Base-by-base conservation (phyloP, 306 rosid genomes). In the Pterocarpus macrocarpus region DNA sequence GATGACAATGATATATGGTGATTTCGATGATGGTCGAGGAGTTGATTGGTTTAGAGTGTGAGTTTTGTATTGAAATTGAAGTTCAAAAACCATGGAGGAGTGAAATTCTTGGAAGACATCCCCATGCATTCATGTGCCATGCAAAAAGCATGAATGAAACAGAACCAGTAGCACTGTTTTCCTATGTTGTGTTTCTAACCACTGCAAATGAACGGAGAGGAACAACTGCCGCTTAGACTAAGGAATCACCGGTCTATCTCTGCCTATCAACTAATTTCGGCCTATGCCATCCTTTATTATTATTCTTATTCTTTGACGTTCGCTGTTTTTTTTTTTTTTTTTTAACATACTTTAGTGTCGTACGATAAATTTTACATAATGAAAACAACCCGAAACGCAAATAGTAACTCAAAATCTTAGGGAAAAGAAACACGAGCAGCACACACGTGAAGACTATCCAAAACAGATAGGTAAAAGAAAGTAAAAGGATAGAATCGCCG, bases 121-220 rank as follows among this genome's bases (percentile, higher is more conserved):
- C 4, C 66, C 34, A 8, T 66, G 62, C 53, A 55, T 77, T 49
- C 28, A 2, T 75, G 66, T 59, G 67, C 61, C 58, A 52, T 30
- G 41, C 28, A 22, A 22, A 30, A 44, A 30, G 79, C 30, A 56
- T 9, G 14, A 55, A 55, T 55, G 61, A 55, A n/a, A 55, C 61
- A 55, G 61, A 55, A n/a, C 30, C 30, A 55, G 61, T 5, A 17
- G 32, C 30, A 75, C n/a, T 63, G 45, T 53, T 71, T 72, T 66
- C 28, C 22, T 44, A 56, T 15, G 75, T 83, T 73, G 87, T 63
- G 62, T 84, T 73, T 59, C 9, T 67, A 78, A 82, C 83, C 68
- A 62, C 50, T 78, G 69, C 64, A 79, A 84, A 81, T 74, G 90
- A 64, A 76, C 36, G 90, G 87, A 81, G 85, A 82, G 87, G 86